Evolutionary conservation across 2,329 filamentous ascomycete genomes (phyloP).

Genomic region (Akanthomyces uredinophilus): DNA sequence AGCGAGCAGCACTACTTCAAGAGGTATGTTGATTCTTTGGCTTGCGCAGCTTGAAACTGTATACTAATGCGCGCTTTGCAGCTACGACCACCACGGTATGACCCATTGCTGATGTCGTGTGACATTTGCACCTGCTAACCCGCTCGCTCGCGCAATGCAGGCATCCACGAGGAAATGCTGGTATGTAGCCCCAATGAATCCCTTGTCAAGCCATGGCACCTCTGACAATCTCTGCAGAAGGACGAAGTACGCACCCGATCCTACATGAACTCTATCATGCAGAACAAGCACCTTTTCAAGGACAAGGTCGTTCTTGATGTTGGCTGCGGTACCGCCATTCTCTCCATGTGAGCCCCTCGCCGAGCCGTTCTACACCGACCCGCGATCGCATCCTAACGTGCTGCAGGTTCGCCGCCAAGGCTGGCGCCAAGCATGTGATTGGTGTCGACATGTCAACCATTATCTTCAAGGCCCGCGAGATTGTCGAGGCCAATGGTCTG

Average conservation of each 20-base stretch:
- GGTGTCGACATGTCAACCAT: constrained; percentile 99
- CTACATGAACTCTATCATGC: constrained; percentile 95
- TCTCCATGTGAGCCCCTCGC: constrained; percentile 75
- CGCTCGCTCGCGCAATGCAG: constrained; percentile 38
- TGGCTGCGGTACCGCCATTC: constrained; percentile 93
- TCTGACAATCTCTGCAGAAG: constrained; percentile 57
- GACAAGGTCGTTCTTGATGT: constrained; percentile 85
- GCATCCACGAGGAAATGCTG: constrained; percentile 98
- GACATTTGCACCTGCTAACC: background rate
- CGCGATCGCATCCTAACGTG: background rate
- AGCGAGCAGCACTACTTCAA: constrained; percentile 99
- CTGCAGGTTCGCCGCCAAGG: constrained; percentile 86
- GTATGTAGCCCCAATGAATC: constrained; percentile 49
- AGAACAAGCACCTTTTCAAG: constrained; percentile 93
- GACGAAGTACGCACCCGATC: constrained; percentile 95
- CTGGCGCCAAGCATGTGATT: constrained; percentile 96
- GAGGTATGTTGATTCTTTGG: constrained; percentile 53
- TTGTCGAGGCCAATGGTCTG: constrained; percentile 88
- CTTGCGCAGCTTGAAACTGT: background rate
- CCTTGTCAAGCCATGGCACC: constrained; percentile 2
- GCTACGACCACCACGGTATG: constrained; percentile 96
- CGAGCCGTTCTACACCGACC: background rate
- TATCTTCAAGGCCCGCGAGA: constrained; percentile 96
- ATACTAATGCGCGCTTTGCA: constrained; percentile 41
- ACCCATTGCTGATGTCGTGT: constrained; percentile 16